These are phyloP conservation scores for Populus tremula DNA, from an alignment of 345 rosid species.

Conservation along the genomic window DNA sequence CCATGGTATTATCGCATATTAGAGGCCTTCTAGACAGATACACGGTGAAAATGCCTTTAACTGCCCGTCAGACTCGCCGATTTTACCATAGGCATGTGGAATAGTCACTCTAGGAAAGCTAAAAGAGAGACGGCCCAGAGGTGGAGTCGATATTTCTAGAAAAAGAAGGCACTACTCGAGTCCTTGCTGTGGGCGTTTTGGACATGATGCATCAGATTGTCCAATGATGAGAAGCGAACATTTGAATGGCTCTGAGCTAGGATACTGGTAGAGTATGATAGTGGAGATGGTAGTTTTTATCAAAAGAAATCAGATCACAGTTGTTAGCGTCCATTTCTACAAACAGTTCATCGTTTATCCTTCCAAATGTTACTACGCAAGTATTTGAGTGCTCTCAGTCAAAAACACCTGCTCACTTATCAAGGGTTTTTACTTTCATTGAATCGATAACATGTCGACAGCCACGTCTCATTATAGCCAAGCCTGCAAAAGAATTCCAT, in stretches of 20 bases:
- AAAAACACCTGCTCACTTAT: background rate
- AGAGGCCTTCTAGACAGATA: conserved; percentile 39
- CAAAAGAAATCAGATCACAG: background rate
- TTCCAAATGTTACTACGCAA: background rate
- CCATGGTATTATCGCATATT: conserved; percentile 35
- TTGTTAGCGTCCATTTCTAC: background rate
- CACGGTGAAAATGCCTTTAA: conserved; percentile 29
- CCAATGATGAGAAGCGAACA: conserved; percentile 38
- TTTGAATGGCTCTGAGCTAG: conserved; percentile 26
- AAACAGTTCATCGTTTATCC: background rate
- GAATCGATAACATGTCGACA: background rate
- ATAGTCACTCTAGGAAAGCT: conserved; percentile 37
- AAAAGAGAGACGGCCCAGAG: conserved; percentile 49
- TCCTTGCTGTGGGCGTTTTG: conserved; percentile 48
- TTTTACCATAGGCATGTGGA: conserved; percentile 48
- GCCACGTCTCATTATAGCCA: background rate
- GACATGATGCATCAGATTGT: conserved; percentile 48
- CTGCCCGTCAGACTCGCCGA: conserved; percentile 46
- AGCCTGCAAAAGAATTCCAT: background rate
- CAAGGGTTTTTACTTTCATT: background rate
- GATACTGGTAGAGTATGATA: conserved; percentile 23
- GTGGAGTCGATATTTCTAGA: conserved; percentile 34
- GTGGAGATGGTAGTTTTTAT: background rate
- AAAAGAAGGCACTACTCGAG: conserved; percentile 44
- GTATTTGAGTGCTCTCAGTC: background rate